Percentiles rank a stretch among this genome's conserved stretches.
phyloP scores from a whole-genome alignment of 805 yeast genomes.

The Wickerhamiella bombiphila region DNA sequence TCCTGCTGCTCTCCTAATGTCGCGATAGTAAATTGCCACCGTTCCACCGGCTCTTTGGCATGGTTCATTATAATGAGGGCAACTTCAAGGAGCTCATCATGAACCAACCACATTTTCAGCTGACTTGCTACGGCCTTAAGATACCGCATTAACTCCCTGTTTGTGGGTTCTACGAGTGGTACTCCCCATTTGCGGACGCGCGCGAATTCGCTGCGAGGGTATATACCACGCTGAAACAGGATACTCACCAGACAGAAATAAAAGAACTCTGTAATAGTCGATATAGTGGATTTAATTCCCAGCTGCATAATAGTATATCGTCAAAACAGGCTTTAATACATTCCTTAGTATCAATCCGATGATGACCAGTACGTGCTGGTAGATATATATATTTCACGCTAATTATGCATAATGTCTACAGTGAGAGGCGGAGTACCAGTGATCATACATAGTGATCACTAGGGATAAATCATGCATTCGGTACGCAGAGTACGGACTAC shows the following conservation, averaged over 20 bases:
- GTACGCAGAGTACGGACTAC: slow-evolving; percentile 45
- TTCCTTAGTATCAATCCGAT: no score
- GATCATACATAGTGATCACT: no score
- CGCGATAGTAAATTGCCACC: slow-evolving; percentile 73
- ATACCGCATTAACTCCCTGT: slow-evolving; percentile 61
- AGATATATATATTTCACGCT: no score
- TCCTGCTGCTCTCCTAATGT: slow-evolving; percentile 12
- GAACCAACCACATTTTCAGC: slow-evolving; percentile 57
- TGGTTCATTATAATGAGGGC: slow-evolving; percentile 59
- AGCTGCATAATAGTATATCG: no score
- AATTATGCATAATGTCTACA: no score
- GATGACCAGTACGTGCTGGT: no score
- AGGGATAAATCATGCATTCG: slow-evolving; percentile 55
- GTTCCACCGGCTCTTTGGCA: slow-evolving; percentile 53
- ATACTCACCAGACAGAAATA: slow-evolving; percentile 69
- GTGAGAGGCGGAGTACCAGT: no score
- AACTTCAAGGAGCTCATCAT: slow-evolving; percentile 50
- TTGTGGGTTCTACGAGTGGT: slow-evolving; percentile 53
- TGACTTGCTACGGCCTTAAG: slow-evolving; percentile 54
- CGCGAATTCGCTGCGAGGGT: slow-evolving; percentile 74
- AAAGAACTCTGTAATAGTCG: slow-evolving; percentile 50
- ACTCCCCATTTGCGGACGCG: slow-evolving; percentile 68
- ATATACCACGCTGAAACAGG: slow-evolving; percentile 77
- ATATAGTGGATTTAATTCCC: no score
- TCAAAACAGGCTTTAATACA: no score